Evolutionary conservation across 176 grass and related monocot genomes (phyloP), one percentile per base, ranked within the genome.

Genomic region (Paspalum notatum): DNA sequence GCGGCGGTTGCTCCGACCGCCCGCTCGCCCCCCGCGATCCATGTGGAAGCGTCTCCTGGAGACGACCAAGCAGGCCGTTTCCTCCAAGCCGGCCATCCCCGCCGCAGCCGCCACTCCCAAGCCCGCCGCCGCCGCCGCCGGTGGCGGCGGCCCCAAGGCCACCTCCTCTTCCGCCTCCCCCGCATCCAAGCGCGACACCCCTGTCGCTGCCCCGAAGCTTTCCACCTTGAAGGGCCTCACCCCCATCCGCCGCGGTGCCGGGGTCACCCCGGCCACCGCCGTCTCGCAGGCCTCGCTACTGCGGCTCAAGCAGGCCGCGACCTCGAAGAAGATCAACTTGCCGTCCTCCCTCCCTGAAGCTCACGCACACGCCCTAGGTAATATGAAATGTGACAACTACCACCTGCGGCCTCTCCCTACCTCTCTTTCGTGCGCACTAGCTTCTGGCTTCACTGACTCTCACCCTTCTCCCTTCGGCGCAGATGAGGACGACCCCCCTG

Each of bases 1-100:
- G 57, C 78, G 60, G 84, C 71, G 50, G 62, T 66, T 62, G 41
- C 72, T 77, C 56, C 65, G 60, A 65, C 32, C 44, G 81, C 52
- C 58, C 75, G 63, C 62, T 25, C n/a, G n/a, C n/a, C 5, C 59
- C 4, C 46, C 43, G 18, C 46, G 27, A 67, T 17, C 63, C 37
- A 89, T 89, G 87, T 89, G 82, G 87, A 89, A 89, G 48, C 76
- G 77, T 37, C 71, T 85, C 20, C 78, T 85, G 38, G 76, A 80
- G 68, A 26, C 82, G 47, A 70, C 82, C 7, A 89, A 81, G 82
- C 55, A 85, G 62, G 82, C 64, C 44, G 70, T 12, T 38, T 25
- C 24, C 43, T 27, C 75, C 59, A 62, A 78, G 56, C 57, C 58
- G 14, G 74, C 15, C 9, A 32, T 48, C 15, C 43, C 56, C 42